Evolutionary conservation across 495 filamentous ascomycete species (phyloP), one percentile per base, ranked within the genome.

Genomic region (Aspergillus panamensis): DNA sequence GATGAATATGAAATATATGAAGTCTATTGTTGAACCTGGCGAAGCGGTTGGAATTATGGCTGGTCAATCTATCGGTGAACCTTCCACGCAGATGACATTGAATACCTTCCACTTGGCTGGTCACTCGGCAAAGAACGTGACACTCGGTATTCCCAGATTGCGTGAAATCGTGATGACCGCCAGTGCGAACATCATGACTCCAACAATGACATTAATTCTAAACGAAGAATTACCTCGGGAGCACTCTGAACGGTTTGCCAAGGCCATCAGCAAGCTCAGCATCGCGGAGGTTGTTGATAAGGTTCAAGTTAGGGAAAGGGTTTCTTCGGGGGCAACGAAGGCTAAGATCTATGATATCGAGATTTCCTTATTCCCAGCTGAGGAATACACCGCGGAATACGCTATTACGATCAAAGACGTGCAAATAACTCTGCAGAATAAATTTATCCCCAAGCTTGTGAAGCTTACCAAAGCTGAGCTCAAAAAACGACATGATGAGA

Each of bases 21-120:
- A 88, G 64, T 96, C 93, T 3, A 76, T 95, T 1, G 84, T 97
- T n/a, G 94, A 97, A 60, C 91, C 94, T 29, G 94, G 94, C 40
- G 94, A 99, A 73, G 92, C 95, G n/a, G 92, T 99, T 20, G 94
- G 94, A 51, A 92, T 99, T 62, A 89, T 97, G 40, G 94, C 94
- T 47, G 92, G 92, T 40, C 94, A 99, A 75, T 96, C 92, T 35
- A 85, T 99, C 48, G 94, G 94, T 65, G 95, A 97, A 70, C 94
- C 95, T 8, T 96, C 91, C 14, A 99, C 94, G 12, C 94, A 99
- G 72, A 97, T 99, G 95, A 99, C 94, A n/a, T 75, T 98, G 51
- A 98, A 98, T 69, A 98, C 94, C 25, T 98, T 98, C 85, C 94
- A 99, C 82, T 90, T 99, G 82, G 94, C 94, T 66, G 94, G 94